phyloP scores from a whole-genome alignment of 2,329 filamentous ascomycete species.

The Trichoderma sp. region DNA sequence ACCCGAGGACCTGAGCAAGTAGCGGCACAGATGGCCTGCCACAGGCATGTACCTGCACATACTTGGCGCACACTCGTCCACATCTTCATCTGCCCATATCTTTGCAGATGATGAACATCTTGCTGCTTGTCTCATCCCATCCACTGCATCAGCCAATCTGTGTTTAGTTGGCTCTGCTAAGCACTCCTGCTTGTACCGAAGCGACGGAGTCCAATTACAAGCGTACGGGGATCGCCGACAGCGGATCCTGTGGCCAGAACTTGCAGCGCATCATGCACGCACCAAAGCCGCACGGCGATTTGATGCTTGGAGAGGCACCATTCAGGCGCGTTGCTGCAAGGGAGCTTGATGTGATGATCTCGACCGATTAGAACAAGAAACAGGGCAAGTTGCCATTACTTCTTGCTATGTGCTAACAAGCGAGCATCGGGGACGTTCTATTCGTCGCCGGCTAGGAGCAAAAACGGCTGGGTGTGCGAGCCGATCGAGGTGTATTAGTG shows the following conservation, averaged over 20 bases:
- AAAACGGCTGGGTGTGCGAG: neutral
- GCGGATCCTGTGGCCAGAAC: neutral
- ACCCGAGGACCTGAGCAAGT: neutral
- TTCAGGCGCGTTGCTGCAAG: neutral
- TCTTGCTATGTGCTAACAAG: neutral
- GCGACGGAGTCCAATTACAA: constrained; percentile 10
- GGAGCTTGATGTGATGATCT: neutral
- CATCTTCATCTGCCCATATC: neutral
- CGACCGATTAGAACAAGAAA: neutral
- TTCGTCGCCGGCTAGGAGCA: neutral
- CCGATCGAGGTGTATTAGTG: neutral
- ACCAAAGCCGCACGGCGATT: neutral
- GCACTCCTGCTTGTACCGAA: neutral
- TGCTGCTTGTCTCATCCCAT: neutral
- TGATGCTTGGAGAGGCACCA: neutral
- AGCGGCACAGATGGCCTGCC: neutral
- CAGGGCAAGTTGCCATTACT: neutral
- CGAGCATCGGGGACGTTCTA: neutral
- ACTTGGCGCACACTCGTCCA: neutral
- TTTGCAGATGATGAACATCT: neutral
- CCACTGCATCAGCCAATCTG: neutral
- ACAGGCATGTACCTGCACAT: neutral
- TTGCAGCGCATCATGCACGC: neutral
- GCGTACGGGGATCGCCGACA: neutral
- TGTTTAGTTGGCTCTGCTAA: neutral